Conservation (phyloP, 1,284 basidiomycete genomes). For the Cystobasidium sp. region DNA sequence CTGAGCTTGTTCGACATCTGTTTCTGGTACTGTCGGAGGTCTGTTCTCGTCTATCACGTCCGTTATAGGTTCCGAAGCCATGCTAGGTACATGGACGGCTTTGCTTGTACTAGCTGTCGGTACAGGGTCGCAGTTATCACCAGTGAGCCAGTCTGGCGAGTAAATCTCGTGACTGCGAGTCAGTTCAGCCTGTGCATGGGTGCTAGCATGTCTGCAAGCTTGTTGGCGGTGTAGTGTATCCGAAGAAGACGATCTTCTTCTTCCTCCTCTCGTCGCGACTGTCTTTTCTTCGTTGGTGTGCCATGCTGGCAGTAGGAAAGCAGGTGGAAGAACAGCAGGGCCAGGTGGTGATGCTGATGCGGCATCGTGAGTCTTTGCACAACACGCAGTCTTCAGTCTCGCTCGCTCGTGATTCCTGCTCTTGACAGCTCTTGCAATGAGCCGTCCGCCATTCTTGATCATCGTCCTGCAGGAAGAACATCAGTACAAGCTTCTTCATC, state of each 20-base stretch:
- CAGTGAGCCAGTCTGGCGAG: conserved; percentile 3
- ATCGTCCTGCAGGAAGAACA: conserved; percentile 17
- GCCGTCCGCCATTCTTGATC: conserved; percentile 29
- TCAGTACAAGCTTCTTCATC: not conserved
- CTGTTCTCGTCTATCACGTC: too few relatives aligned
- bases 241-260: not conserved
- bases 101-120: conserved; percentile 23
- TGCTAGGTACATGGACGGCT: not conserved
- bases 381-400: not conserved
- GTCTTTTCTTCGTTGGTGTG: not conserved
- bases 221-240: not conserved
- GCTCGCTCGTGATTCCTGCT: not conserved
- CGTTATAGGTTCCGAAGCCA: not conserved
- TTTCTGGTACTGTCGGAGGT: too few relatives aligned
- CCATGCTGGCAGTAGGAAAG: conserved; percentile 31
- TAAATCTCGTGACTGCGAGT: conserved; percentile 1
- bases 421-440: conserved; percentile 16
- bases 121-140: not conserved
- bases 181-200: conserved; percentile 8
- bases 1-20: too few relatives aligned
- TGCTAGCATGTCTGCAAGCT: conserved; percentile 14
- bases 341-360: not conserved
- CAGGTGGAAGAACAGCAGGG: not conserved
- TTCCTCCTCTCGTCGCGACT: conserved; percentile 9
- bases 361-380: not conserved